Base-by-base conservation (phyloP, 108 stramenopile species). In the Pseudonitzschia delicatissima region DNA sequence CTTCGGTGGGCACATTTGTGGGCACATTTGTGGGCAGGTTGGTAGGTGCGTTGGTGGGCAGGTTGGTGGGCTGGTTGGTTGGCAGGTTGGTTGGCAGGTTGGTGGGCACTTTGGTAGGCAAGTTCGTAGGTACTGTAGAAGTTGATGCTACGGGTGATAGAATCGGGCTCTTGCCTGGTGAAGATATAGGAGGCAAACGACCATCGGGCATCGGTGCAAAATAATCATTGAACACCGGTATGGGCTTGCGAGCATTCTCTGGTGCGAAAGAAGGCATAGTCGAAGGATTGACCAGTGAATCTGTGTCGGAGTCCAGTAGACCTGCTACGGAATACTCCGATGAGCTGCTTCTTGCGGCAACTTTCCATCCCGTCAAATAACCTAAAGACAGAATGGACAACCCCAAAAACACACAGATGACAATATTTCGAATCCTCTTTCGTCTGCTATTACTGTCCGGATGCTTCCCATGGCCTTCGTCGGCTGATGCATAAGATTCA, bases 1-100 rank as follows among this genome's bases (percentile, higher is more conserved):
- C 21, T 21, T 8, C 20, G 7, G 57, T 29, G 6, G 27, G 57
- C 15, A 8, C 20, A 20, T 6, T 5, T 3, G 48, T 52, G 51
- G 65, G 34, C 23, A 3, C 12, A 25, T 4, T 27, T 48, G 45
- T 48, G 15, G 63, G 63, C 7, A 3, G 21, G 4, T 9, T 47
- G 21, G 34, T 66, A 7, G 65, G 65, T 25, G 25, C 2, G 64
- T 51, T 45, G 68, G 68, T 47, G 15, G 18, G 13, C 7, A 18
- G 15, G 44, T 48, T 23, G 68, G 68, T 13, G 42, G 1, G 17
- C 9, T 12, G 58, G 68, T 60, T 2, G 68, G 57, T 23, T 9
- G 32, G 59, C 20, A 6, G 32, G 17, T 35, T 36, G 3, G 59
- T 37, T 33, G 35, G 34, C 4, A 12, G 33, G 2, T 5, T 25